Base-by-base conservation (phyloP, 805 yeast genomes). In the Sugiyamaella qingdaonensis region DNA sequence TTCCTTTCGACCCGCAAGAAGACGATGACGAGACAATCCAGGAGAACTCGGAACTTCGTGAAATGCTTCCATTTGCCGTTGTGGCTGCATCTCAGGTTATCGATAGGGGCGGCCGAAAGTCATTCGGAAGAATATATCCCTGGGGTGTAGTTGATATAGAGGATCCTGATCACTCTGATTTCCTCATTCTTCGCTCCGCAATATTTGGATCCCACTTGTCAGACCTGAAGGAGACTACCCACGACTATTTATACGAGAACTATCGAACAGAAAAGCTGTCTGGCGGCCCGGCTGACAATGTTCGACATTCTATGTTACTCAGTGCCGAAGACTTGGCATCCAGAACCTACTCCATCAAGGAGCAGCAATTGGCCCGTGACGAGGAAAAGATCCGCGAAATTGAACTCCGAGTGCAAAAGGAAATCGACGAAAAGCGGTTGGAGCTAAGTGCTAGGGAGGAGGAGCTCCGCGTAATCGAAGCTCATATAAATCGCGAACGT, bases 221-320 rank as follows among this genome's bases (percentile, higher is more conserved):
- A 65, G 94, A 86, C 63, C 80, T 86, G 64, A 86, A 86, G 70
- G 95, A 87, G 63, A 74, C 86, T 54, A 88, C 95, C 29, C 89
- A 85, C 61, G 87, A 82, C 61, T 75, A 82, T 68, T 70, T 86
- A 51, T 86, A 86, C 68, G 95, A 86, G 65, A 82, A 84, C 54
- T 86, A 86, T 66, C 79, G 95, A 74, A 84, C 90, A 18, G 91
- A 85, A 62, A 76, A 85, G 60, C 49, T 51, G 16, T 51, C 54
- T 8, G 52, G 52, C 49, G 52, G 52, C 29, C 21, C 55, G 14
- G 33, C 32, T 29, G 54, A 53, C 34, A 41, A 51, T 34, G 39
- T 44, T n/a, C 59, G 59, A 27, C 59, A 51, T 21, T 58, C 66
- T 2, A 57, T 56, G 33, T 45, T 70, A 51, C 63, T 68, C 21